Percentiles rank a stretch among this genome's conserved stretches.
Evolutionary conservation across 192 early-diverging fungal genomes (phyloP).

Genomic region (Coemansia interrupta): DNA sequence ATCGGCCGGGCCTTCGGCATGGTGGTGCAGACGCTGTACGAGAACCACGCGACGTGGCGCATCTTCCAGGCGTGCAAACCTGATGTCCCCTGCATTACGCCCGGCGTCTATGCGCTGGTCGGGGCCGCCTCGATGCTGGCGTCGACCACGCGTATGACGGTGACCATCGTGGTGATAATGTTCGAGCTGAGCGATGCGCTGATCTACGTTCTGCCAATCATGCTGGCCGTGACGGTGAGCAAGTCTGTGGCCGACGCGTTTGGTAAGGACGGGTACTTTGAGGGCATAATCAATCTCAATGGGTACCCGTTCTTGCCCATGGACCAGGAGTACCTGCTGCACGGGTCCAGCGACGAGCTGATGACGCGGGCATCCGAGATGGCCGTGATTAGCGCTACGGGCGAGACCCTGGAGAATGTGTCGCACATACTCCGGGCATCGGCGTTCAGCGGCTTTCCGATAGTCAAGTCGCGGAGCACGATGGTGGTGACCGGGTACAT

Average conservation of each 20-base stretch:
- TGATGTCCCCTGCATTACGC: conserved; percentile 80
- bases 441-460: conserved; percentile 68
- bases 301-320: conserved; percentile 67
- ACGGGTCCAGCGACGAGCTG: conserved; percentile 57
- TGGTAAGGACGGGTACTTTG: conserved; percentile 55
- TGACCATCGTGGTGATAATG: conserved; percentile 94
- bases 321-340: conserved; percentile 57
- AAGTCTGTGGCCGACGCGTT: conserved; percentile 54
- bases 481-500: conserved; percentile 71
- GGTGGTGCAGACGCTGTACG: conserved; percentile 61
- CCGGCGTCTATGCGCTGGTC: conserved; percentile 78
- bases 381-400: conserved; percentile 51
- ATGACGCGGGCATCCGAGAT: conserved; percentile 63
- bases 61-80: conserved; percentile 65
- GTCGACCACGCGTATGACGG: conserved; percentile 88
- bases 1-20: conserved; percentile 91
- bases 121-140: conserved; percentile 80
- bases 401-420: conserved; percentile 53
- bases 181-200: conserved; percentile 97
- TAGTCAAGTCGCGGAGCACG: conserved; percentile 58
- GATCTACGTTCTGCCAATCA: conserved; percentile 90
- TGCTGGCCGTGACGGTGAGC: conserved; percentile 65
- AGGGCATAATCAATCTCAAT: conserved; percentile 56
- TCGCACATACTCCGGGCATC: conserved; percentile 46
- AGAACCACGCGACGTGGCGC: conserved; percentile 57